These are phyloP conservation scores for Ophiostoma piceae DNA, from an alignment of 2,329 filamentous ascomycete species.

Conservation along the genomic window DNA sequence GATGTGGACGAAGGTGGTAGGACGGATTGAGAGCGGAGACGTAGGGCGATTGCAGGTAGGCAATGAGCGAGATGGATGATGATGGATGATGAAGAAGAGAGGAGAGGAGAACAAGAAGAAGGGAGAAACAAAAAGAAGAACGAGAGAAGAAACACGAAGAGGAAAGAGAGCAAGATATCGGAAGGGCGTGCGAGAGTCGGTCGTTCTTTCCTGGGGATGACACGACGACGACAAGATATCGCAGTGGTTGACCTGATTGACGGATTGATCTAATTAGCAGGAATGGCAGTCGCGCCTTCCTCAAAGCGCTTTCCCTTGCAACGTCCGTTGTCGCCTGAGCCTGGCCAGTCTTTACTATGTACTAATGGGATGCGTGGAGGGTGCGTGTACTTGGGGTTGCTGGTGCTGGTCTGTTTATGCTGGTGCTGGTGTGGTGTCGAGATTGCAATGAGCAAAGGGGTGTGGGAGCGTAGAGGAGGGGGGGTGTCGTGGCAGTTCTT, in stretches of 20 bases:
- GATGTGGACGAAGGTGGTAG: conserved; percentile 14
- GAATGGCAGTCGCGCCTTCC: conserved; percentile 2
- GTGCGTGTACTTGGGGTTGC: neutral
- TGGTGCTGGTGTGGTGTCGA: neutral
- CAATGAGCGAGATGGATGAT: neutral
- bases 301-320: neutral
- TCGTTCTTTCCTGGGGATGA: neutral
- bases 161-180: neutral
- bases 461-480: neutral
- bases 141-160: neutral
- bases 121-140: neutral
- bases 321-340: conserved; percentile 3
- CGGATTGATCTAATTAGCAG: neutral
- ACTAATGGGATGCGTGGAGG: neutral
- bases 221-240: conserved; percentile 5
- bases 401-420: neutral
- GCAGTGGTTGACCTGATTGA: neutral
- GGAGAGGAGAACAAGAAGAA: neutral
- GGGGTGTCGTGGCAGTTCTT: conserved; percentile 7
- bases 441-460: neutral
- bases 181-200: neutral
- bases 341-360: neutral
- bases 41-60: neutral
- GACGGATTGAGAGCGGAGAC: neutral
- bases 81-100: neutral